These are phyloP conservation scores for Ophiocordyceps sinensis DNA, from an alignment of 2,329 filamentous ascomycete genomes.

Conservation along the genomic window DNA sequence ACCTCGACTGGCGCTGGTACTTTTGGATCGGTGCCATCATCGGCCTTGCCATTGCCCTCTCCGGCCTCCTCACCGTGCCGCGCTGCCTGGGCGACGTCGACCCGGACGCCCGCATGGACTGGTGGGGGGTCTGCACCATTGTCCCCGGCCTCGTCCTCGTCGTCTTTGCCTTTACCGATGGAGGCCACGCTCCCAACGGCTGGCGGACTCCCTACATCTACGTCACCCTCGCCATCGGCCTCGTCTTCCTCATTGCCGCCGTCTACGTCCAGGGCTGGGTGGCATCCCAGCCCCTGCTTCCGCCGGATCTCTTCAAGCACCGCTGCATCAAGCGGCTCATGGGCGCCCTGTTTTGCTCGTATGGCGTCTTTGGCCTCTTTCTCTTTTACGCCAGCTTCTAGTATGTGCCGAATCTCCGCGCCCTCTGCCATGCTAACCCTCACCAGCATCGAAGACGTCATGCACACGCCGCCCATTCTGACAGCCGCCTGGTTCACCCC, in stretches of 20 bases:
- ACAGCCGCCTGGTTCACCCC: conserved; percentile 57
- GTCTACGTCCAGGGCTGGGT: conserved; percentile 63
- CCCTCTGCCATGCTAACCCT: neutral
- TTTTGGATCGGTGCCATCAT: conserved; percentile 47
- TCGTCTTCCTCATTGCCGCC: conserved; percentile 41
- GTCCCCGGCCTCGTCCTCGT: conserved; percentile 53
- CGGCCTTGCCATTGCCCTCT: conserved; percentile 30
- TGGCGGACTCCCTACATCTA: conserved; percentile 66
- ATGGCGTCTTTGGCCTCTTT: conserved; percentile 54
- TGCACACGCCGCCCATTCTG: conserved; percentile 43
- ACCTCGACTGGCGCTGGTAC: conserved; percentile 51
- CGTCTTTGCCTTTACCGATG: conserved; percentile 63
- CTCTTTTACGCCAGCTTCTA: conserved; percentile 58
- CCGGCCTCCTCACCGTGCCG: conserved; percentile 26
- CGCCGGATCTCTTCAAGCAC: conserved; percentile 52
- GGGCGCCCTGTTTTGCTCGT: conserved; percentile 47
- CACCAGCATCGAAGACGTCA: conserved; percentile 42
- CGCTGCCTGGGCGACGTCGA: conserved; percentile 13
- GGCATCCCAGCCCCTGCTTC: conserved; percentile 52
- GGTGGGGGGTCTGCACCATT: conserved; percentile 45
- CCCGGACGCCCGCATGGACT: conserved; percentile 44
- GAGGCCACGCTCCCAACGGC: conserved; percentile 49
- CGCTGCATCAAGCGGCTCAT: conserved; percentile 53
- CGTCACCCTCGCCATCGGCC: conserved; percentile 47
- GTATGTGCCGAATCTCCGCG: conserved; percentile 21